Evolutionary conservation across 805 yeast species (phyloP), one percentile per base, ranked within the genome.

Genomic region (Zygoascus bituminiphila): DNA sequence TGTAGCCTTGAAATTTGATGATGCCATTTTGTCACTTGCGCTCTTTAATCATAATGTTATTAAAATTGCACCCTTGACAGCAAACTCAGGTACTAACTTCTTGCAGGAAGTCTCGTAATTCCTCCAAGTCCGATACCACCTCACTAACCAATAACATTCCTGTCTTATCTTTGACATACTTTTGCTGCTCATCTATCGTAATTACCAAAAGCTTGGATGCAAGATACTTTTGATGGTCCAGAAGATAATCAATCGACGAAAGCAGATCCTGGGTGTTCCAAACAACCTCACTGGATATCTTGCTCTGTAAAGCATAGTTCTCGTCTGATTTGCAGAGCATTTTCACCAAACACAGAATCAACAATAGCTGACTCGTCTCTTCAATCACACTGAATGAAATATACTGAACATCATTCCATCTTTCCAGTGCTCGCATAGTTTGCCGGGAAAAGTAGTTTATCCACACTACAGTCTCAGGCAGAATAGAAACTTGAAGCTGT

Each of bases 141-240:
- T 63, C 59, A 25, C 71, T 73, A 5, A 77, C 76, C 10, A 48
- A 21, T 47, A 80, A 71, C 45, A 19, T 24, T 23, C 19, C 42
- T 39, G 15, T 24, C 15, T 9, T 45, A 15, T 37, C 41, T 80
- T 33, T 68, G 68, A 48, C 78, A 81, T 35, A 79, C 64, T 7
- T 54, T 37, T 75, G 71, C 57, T 78, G 84, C 55, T 85, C 93
- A 42, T 84, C 91, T 1, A 70, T 44, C 10, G 81, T 76, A 2
- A 82, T 74, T 2, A 89, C 77, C 2, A 75, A 71, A 2, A 85
- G 73, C 55, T 93, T 70, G 5, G 89, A 76, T 4, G 84, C 74
- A 52, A 89, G 68, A 56, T 81, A 88, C 63, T 87, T 88, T 12
- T 95, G 96, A 65, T 89, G 97, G 23, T 89, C 82, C 52, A 87